Evolutionary conservation across 1,139 yeast genomes (phyloP), one percentile per base, ranked within the genome.

Genomic region (Suhomyces wounanorum): DNA sequence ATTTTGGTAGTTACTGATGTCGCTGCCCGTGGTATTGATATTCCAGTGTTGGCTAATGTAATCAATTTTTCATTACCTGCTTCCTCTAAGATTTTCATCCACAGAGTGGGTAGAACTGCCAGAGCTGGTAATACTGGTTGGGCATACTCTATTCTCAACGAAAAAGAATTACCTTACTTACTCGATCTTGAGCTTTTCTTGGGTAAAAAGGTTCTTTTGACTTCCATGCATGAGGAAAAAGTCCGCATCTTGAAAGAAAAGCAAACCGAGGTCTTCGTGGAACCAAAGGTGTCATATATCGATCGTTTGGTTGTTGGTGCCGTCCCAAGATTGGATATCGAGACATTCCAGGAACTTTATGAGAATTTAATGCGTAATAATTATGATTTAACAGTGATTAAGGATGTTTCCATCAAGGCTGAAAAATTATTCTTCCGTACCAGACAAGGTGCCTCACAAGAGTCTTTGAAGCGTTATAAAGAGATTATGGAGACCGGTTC

Each of bases 1-100:
- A 68, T 94, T 16, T 70, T 94, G 67, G 97, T 94, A 8, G 99
- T 95, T 50, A 94, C 99, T 1, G 99, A 94, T 74, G 98, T 94
- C 56, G 99, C 99, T 28, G 99, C 99, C 5, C 88, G 99, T 77
- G 99, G 99, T 85, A 92, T 94, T 57, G 99, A 95, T 83, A 90
- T 94, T 58, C 99, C 99, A 0, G 85, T 94, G 53, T 80, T 94
- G 65, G 97, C 98, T 13, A 92, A 94, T 63, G 99, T 94, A 47
- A 79, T 94, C 60, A 95, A 94, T 68, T 92, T 83, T 67, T 84
- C 96, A 0, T 76, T 94, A 52, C 99, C 99, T 5, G 87, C 92
- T 0, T 87, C 96, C 2, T 91, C 97, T 4, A 94, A 95, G 67
- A 88, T 92, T 52, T 95, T 94, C 68, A 83, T 94, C 50, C 99